Base-by-base conservation (phyloP, 768 basidiomycete genomes). In the Lentinula boryana region DNA sequence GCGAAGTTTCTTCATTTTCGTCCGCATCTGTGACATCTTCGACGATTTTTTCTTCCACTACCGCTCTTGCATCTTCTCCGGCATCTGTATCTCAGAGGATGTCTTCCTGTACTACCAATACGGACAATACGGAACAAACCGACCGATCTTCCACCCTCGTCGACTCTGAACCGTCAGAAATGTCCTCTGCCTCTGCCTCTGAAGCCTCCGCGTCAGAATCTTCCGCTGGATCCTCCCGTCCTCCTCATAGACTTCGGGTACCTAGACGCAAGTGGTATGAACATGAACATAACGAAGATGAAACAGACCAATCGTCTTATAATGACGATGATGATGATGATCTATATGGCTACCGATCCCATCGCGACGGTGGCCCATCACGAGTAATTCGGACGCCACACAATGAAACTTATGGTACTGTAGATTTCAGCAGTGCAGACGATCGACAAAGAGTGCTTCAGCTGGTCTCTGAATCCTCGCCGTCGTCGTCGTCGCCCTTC, bases 371-470 rank as follows among this genome's bases (percentile, higher is more conserved):
- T 27, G 72, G 76, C 23, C 15, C 33, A 4, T 49, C 36, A 2
- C 48, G 48, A 51, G 78, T 79, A 13, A 65, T 75, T 18, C 80
- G 83, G 31, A 86, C 85, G 7, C 82, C 86, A 18, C 84, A 88
- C 65, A 78, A 79, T 31, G 86, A 88, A 70, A 79, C 83, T 2
- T 88, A 85, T 63, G 80, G 80, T 4, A 78, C 84, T 5, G 73
- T 87, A 50, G 83, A 86, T 63, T 74, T 74, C 27, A 78, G 46
- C 46, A 48, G 85, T 62, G 82, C 84, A 65, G 74, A 75, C 60
- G 68, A 77, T 53, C 74, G 76, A 12, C 63, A 76, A 73, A 68
- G 51, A 65, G 63, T 58, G 32, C 43, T 59, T 70, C 55, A 60
- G 21, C 49, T 55, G 15, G 40, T 43, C 1, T 40, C 57, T 4